phyloP scores from a whole-genome alignment of 768 basidiomycete genomes.

The Rhodotorula toruloides region DNA sequence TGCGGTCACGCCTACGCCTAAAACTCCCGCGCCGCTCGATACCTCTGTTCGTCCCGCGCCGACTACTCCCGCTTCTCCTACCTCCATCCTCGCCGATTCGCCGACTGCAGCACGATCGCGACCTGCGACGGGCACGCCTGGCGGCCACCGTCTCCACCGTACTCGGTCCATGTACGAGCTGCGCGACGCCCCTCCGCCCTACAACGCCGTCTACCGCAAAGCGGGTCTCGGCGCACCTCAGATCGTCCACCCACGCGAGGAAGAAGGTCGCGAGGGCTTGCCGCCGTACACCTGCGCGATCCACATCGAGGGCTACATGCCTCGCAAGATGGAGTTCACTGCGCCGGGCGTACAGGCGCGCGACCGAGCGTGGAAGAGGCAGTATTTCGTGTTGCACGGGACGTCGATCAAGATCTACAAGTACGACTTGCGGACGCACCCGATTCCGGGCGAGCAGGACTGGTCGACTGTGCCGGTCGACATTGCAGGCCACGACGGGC shows the following conservation, averaged over 20 bases:
- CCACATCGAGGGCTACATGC: conserved; percentile 72
- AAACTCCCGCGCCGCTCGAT: conserved; percentile 4
- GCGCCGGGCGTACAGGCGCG: conserved; percentile 76
- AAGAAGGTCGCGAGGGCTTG: conserved; percentile 75
- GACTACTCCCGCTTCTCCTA: background rate
- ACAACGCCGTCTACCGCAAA: conserved; percentile 39
- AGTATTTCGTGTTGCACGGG: conserved; percentile 83
- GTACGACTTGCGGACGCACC: conserved; percentile 47
- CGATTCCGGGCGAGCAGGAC: conserved; percentile 37
- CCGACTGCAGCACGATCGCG: background rate
- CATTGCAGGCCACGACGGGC: conserved; percentile 25
- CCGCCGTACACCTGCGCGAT: conserved; percentile 77
- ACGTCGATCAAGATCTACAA: conserved; percentile 69
- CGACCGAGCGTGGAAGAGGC: conserved; percentile 86
- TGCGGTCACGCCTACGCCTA: background rate
- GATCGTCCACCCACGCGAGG: conserved; percentile 51
- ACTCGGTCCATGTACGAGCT: conserved; percentile 49
- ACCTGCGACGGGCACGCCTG: background rate
- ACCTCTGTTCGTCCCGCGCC: conserved; percentile 6
- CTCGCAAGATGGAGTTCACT: conserved; percentile 88
- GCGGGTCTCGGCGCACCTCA: conserved; percentile 45
- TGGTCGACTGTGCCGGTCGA: conserved; percentile 22
- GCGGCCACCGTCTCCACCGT: conserved; percentile 41
- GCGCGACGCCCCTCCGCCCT: conserved; percentile 46
- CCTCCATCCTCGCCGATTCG: conserved; percentile 11